Conservation (phyloP, 2,329 filamentous ascomycete species). For the Aspergillus candidus region DNA sequence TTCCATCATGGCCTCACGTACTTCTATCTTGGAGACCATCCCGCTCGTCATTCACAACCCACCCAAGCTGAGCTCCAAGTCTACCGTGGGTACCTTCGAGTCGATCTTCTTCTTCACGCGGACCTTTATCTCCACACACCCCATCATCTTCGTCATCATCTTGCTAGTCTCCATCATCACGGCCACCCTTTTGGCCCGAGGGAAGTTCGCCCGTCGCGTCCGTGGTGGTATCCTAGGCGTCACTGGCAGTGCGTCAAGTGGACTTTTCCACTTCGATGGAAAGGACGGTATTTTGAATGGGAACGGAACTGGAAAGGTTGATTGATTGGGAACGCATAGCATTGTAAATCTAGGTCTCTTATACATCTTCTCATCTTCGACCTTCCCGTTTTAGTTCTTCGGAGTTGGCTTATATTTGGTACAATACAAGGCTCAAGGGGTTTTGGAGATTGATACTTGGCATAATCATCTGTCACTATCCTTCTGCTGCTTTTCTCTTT, state of each 20-base stretch:
- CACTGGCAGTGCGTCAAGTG: conserved; percentile 26
- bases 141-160: conserved; percentile 38
- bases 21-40: conserved; percentile 80
- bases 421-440: too few species aligned
- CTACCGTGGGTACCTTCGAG: conserved; percentile 44
- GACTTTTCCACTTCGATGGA: conserved; percentile 45
- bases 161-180: conserved; percentile 32
- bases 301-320: conserved; percentile 41
- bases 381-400: conserved; percentile 8
- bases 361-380: conserved; percentile 19
- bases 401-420: conserved; percentile 7
- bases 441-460: too few species aligned
- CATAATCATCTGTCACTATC: not conserved
- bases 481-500: conserved; percentile 1
- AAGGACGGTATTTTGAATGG: conserved; percentile 44
- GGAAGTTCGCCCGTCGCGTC: conserved; percentile 24
- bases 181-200: conserved; percentile 29
- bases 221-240: conserved; percentile 34
- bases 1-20: conserved; percentile 80
- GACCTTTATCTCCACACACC: conserved; percentile 39
- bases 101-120: conserved; percentile 42
- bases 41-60: conserved; percentile 46
- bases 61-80: conserved; percentile 45
- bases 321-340: conserved; percentile 28
- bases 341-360: conserved; percentile 30